These are phyloP conservation scores for Turnera subulata DNA, from an alignment of 345 rosid species.

Conservation along the genomic window DNA sequence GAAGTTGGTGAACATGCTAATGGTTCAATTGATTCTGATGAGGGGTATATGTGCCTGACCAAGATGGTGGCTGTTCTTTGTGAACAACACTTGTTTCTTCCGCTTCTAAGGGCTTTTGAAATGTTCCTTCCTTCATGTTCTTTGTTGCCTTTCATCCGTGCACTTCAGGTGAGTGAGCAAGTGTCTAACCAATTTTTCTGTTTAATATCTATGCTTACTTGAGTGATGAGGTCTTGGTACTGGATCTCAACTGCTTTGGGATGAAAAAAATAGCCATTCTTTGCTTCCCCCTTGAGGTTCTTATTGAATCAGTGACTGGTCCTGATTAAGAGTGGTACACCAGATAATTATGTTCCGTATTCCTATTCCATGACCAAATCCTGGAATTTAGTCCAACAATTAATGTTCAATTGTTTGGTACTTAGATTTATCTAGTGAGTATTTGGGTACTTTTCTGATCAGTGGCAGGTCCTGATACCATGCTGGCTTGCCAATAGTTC, in stretches of 20 bases:
- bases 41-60: slow-evolving; percentile 62
- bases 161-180: slow-evolving; percentile 81
- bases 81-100: slow-evolving; percentile 85
- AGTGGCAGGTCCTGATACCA: too few species aligned
- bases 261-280: slow-evolving; percentile 1
- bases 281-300: slow-evolving; percentile 3
- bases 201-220: slow-evolving; percentile 7
- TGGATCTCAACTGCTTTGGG: background rate
- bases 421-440: too few species aligned
- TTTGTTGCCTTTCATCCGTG: slow-evolving; percentile 83
- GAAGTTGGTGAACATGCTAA: slow-evolving; percentile 35
- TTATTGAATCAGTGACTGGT: slow-evolving; percentile 2
- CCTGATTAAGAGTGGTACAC: slow-evolving; percentile 12
- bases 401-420: too few species aligned
- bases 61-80: slow-evolving; percentile 97
- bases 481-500: too few species aligned
- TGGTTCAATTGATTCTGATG: slow-evolving; percentile 46
- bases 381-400: too few species aligned
- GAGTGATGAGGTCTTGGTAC: slow-evolving; percentile 1
- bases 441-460: too few species aligned
- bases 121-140: slow-evolving; percentile 96
- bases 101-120: slow-evolving; percentile 93
- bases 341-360: too few species aligned
- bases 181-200: slow-evolving; percentile 7
- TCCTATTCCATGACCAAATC: too few species aligned